These are phyloP conservation scores for Elaeis guineensis DNA, from an alignment of 176 grass and related monocot genomes.

Conservation along the genomic window DNA sequence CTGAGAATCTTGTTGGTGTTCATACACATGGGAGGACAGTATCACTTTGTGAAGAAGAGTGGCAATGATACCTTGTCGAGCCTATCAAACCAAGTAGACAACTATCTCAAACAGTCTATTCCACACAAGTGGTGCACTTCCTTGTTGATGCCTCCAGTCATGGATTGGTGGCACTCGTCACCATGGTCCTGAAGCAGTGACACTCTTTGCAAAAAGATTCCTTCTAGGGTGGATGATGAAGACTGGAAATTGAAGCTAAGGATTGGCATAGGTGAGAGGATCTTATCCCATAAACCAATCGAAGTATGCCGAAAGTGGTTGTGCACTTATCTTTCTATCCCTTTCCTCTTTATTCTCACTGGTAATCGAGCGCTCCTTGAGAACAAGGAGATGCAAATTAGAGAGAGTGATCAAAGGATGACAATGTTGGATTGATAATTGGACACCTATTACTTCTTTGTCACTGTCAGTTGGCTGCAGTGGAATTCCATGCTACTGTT, in stretches of 20 bases:
- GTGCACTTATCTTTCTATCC: conserved; percentile 37
- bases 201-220: background rate
- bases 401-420: background rate
- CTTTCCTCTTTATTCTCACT: conserved; percentile 66
- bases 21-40: too few relatives aligned
- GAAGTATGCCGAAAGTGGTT: conserved; percentile 76
- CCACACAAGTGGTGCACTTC: too few relatives aligned
- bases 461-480: conserved; percentile 10
- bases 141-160: too few relatives aligned
- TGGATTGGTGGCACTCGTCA: too few relatives aligned
- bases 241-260: conserved; percentile 23
- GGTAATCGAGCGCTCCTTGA: conserved; percentile 27
- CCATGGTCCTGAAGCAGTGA: too few relatives aligned
- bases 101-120: too few relatives aligned
- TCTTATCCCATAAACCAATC: conserved; percentile 72
- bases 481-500: conserved; percentile 27
- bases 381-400: background rate
- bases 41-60: too few relatives aligned
- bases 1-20: too few relatives aligned
- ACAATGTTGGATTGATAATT: background rate
- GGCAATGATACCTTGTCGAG: too few relatives aligned
- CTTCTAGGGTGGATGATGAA: conserved; percentile 26
- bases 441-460: conserved; percentile 5
- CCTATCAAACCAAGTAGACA: too few relatives aligned
- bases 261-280: conserved; percentile 39